Conservation (phyloP, 495 filamentous ascomycete genomes). For the Penicillium taxi region DNA sequence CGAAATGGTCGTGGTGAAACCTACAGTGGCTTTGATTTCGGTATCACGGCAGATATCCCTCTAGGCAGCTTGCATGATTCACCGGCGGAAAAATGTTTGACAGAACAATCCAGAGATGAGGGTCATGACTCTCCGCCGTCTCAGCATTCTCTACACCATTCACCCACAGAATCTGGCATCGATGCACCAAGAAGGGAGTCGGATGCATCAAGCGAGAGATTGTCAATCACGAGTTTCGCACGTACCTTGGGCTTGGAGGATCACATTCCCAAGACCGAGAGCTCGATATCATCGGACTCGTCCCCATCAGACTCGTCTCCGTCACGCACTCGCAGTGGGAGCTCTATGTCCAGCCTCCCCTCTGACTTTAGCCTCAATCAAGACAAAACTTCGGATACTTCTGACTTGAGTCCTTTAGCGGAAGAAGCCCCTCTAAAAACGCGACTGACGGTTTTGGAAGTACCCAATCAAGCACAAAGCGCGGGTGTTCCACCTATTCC, state of each 20-base stretch:
- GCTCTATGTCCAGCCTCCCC: constrained; percentile 58
- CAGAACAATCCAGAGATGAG: constrained; percentile 1
- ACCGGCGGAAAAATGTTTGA: constrained; percentile 8
- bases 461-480: constrained; percentile 15
- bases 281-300: constrained; percentile 66
- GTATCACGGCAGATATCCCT: constrained; percentile 7
- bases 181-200: constrained; percentile 20
- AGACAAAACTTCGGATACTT: constrained; percentile 26
- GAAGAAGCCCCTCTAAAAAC: constrained; percentile 26
- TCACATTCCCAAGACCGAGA: constrained; percentile 42
- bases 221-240: constrained; percentile 35
- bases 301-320: constrained; percentile 56
- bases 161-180: constrained; percentile 6
- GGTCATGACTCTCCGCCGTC: constrained; percentile 6
- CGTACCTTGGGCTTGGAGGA: constrained; percentile 34
- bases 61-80: constrained; percentile 19
- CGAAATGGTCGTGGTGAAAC: constrained; percentile 17
- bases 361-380: constrained; percentile 32
- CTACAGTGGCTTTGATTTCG: constrained; percentile 28
- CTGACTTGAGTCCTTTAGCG: constrained; percentile 29
- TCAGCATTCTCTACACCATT: constrained; percentile 13
- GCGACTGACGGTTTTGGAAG: constrained; percentile 13
- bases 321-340: constrained; percentile 57
- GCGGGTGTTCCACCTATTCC: constrained; percentile 31
- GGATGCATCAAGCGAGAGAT: constrained; percentile 27